Evolutionary conservation across 257 asterid genomes (phyloP).

Genomic region (Solanum acaule): DNA sequence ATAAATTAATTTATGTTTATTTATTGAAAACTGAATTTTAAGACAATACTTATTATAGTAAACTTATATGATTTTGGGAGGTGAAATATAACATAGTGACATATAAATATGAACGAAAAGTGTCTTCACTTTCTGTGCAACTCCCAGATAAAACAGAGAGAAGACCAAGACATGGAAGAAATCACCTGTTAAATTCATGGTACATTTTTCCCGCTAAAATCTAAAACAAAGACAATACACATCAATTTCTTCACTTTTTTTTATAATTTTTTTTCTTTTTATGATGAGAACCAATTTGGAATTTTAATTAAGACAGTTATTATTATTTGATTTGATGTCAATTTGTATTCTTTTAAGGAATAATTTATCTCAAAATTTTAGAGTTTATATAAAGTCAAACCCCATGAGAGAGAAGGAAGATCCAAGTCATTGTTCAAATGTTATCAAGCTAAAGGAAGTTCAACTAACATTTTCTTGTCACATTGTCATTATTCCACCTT

Average conservation of each 20-base stretch:
- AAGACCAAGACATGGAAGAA: neutral
- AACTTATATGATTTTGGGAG: too few species aligned
- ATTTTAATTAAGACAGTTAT: neutral
- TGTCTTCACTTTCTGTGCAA: neutral
- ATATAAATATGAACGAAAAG: too few species aligned
- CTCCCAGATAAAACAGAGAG: neutral
- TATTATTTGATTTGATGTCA: neutral
- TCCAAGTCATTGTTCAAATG: constrained; percentile 75
- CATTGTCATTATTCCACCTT: neutral
- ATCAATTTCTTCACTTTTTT: neutral
- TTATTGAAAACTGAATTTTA: too few species aligned
- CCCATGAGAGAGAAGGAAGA: constrained; percentile 6
- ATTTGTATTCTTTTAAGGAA: neutral
- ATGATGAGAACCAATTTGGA: neutral
- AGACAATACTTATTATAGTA: too few species aligned
- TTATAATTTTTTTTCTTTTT: neutral
- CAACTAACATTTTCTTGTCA: constrained; percentile 20
- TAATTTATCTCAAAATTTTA: neutral
- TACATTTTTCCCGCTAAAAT: neutral
- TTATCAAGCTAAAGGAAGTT: constrained; percentile 33
- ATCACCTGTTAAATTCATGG: neutral
- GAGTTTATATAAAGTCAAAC: neutral
- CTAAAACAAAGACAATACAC: neutral
- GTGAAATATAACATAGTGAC: too few species aligned
- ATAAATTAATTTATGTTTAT: too few species aligned